Evolutionary conservation across 805 yeast genomes (phyloP).

Genomic region (Torulaspora maleeae): DNA sequence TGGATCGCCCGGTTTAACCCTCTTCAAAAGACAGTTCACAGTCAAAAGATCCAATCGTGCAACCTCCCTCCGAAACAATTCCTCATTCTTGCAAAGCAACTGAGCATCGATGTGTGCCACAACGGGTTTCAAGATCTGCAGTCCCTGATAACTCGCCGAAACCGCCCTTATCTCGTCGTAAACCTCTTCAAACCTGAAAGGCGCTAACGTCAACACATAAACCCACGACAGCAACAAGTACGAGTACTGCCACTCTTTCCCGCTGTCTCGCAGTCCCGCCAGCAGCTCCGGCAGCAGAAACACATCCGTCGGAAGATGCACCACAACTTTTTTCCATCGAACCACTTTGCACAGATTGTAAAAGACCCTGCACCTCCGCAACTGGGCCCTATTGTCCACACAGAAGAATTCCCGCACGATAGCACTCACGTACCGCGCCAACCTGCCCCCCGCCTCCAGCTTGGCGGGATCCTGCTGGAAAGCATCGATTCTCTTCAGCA

Average conservation of each 20-base stretch:
- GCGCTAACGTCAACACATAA: slow-evolving; percentile 62
- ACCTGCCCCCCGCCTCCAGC: not conserved
- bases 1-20: slow-evolving; percentile 2
- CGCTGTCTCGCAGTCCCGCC: not conserved
- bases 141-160: slow-evolving; percentile 33
- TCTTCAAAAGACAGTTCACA: slow-evolving; percentile 20
- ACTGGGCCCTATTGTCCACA: not conserved
- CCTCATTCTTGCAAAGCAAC: slow-evolving; percentile 29
- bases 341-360: slow-evolving; percentile 64
- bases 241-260: slow-evolving; percentile 42
- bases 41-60: slow-evolving; percentile 15
- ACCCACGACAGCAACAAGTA: slow-evolving; percentile 66
- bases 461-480: slow-evolving; percentile 29
- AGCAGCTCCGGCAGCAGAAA: slow-evolving; percentile 38
- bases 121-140: slow-evolving; percentile 41
- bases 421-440: slow-evolving; percentile 2
- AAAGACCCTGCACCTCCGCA: slow-evolving; percentile 37
- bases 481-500: slow-evolving; percentile 18
- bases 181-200: slow-evolving; percentile 53
- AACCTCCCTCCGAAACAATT: slow-evolving; percentile 9
- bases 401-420: slow-evolving; percentile 11
- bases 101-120: slow-evolving; percentile 32
- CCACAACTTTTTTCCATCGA: slow-evolving; percentile 56
- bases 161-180: slow-evolving; percentile 38
- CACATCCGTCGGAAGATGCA: slow-evolving; percentile 58